These are phyloP conservation scores for Pseudoneurospora amorphoporcata DNA, from an alignment of 495 filamentous ascomycete species.

Conservation along the genomic window DNA sequence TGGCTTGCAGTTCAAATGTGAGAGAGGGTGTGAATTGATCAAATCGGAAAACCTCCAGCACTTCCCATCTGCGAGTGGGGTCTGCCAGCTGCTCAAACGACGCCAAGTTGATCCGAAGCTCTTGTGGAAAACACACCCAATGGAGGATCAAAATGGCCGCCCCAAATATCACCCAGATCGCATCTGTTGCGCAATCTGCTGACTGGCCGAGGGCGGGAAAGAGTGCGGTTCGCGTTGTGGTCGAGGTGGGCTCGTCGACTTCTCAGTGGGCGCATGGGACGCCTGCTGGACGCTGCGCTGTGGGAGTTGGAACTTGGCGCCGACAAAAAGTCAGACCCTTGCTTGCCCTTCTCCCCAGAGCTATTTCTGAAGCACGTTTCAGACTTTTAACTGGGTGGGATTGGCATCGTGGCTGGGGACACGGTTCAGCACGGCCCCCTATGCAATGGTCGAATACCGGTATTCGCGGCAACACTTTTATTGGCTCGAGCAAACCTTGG, in stretches of 20 bases:
- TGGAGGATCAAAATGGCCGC: neutral
- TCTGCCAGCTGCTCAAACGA: conserved; percentile 2
- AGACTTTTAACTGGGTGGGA: conserved; percentile 17
- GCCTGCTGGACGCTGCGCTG: conserved; percentile 1
- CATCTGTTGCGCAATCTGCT: neutral
- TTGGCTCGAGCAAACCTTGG: neutral
- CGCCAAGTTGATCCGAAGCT: neutral
- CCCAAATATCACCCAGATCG: neutral
- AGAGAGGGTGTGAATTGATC: neutral
- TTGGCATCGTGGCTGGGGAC: conserved; percentile 17
- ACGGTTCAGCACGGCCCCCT: conserved; percentile 6
- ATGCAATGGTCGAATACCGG: conserved; percentile 4
- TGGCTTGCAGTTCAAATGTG: neutral
- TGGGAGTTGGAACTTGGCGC: neutral
- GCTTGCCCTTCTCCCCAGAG: conserved; percentile 5
- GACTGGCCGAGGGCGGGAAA: too few species aligned
- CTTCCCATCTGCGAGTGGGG: neutral
- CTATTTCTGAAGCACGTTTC: conserved; percentile 28
- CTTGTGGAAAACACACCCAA: neutral
- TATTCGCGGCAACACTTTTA: neutral
- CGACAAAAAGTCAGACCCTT: conserved; percentile 4
- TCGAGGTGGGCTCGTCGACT: neutral
- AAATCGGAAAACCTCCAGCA: neutral
- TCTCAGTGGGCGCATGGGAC: neutral
- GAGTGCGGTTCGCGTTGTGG: neutral